Base-by-base conservation (phyloP, 495 filamentous ascomycete species). In the Bacidia rubella region DNA sequence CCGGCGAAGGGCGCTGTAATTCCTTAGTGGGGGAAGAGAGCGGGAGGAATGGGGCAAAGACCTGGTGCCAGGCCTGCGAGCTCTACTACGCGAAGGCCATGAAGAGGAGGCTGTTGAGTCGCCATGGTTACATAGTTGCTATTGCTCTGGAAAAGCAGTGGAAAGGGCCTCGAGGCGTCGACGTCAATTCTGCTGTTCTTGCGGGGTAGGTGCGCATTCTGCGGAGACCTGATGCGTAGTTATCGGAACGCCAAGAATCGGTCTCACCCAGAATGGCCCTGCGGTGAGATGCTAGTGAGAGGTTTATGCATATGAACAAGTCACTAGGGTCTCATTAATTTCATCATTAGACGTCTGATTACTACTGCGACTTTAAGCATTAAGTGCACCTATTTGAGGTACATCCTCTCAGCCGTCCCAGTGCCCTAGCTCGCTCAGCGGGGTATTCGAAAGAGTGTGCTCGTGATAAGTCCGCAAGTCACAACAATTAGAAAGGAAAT, bases 11-110 rank as follows among this genome's bases (percentile, higher is more conserved):
- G 90, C 35, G 84, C 88, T 86, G 50, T 10, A 38, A n/a, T 29
- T 32, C 50, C 46, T 59, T 54, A 53, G 47, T 27, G 35, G 48
- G 22, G 17, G 12, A 5, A 11, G 42, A 12, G 22, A 57, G n/a
- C 47, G 19, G 11, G 54, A 53, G 15, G 51, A 46, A 24, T 15
- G 23, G 7, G 26, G 17, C 10, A 35, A 62, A 39, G 72, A 87
- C 89, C 87, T 63, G 90, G 88, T 43, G 90, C 90, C 42, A 96
- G 73, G 11, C 90, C 87, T 20, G 86, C 89, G 55, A 96, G 83
- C 68, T 96, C 90, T 25, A 96, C 75, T 52, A 94, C 89, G 51
- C 82, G 82, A 54, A 92, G 69, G 44, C 85, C 86, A 9, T 74
- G 67, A 26, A 97, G 75, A 11, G 89, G 86, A 12, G 81, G 80